Base-by-base conservation (phyloP, 306 rosid species). In the Chamaecrista fasciculata region DNA sequence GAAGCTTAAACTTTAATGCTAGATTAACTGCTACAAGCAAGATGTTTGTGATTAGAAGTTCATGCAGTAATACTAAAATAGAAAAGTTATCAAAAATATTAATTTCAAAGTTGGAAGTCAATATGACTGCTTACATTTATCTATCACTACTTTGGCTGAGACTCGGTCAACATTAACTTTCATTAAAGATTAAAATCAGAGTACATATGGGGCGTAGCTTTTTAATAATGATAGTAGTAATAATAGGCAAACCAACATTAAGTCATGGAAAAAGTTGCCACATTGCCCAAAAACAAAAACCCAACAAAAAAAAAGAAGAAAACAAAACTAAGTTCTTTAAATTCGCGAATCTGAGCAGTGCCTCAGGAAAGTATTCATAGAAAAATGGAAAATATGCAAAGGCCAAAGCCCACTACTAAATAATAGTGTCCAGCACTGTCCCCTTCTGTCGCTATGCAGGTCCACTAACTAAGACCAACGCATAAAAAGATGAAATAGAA, bases 401-500 rank as follows among this genome's bases (percentile, higher is more conserved):
- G 47, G 56, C 55, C 70, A 56, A 66, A 62, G 59, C 50, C 55
- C 70, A 63, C 79, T 56, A 60, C 40, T 71, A 52, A n/a, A n/a
- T 53, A 78, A 59, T 75, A 69, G 70, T 75, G 77, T 70, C 46
- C 25, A 56, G 70, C 31, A 66, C 71, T 66, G 75, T 52, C 80
- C 69, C 69, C 61, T 71, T 75, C 78, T 80, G 85, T 80, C 73
- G 79, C 72, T 26, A 73, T 52, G 79, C 86, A 83, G 81, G 82
- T 81, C 86, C 89, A 81, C 83, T 76, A 62, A 51, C n/a, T 36
- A 62, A 57, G 72, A 71, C 63, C 71, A 68, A 65, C 75, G 86
- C 86, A 86, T 85, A 48, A 86, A 87, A 85, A 86, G 87, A 70
- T 75, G 86, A 56, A 80, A 72, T 69, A 72, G 62, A 66, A 76